Evolutionary conservation across 2,329 filamentous ascomycete genomes (phyloP), one percentile per base, ranked within the genome.

Genomic region (Coniella lustricola): DNA sequence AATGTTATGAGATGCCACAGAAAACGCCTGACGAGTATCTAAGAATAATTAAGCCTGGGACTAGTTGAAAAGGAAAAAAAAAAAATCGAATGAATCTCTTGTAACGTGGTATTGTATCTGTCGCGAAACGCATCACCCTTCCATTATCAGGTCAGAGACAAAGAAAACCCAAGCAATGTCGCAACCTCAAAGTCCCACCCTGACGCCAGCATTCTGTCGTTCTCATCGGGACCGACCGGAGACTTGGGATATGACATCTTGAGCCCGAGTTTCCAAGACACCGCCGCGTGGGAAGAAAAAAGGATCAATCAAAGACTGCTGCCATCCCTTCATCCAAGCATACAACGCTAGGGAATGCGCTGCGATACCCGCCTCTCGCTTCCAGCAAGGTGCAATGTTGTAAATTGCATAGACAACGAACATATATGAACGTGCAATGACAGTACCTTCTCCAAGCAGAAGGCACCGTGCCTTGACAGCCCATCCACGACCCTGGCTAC

Each of bases 301-400:
- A 54, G 56, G 62, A 62, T 61, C 60, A 64, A 63, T 64, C 59
- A 60, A 53, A 41, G 53, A 58, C 59, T 62, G 54, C 35, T 35
- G 50, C 57, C 59, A 44, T 58, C 58, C 58, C 54, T 18, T 52
- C 57, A 51, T 48, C 54, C 55, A 56, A 57, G 25, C 25, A 38
- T 21, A n/a, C 44, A n/a, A 33, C 55, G 55, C 59, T 58, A 49
- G 54, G 59, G 55, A 53, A 58, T 60, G 60, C 60, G 20, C 35
- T 39, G 31, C 52, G 58, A 58, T 58, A 54, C 56, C 52, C n/a
- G n/a, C n/a, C 25, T 29, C 25, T 29, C 25, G 25, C 5, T 29
- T 29, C 25, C 25, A 5, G 5, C 25, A 29, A 29, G 25, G 10
- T 10, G 25, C 25, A 31, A 35, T 43, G 33, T 22, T 22, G 33